These are phyloP conservation scores for Chloris gayana DNA, from an alignment of 176 grass and related monocot species.

Conservation along the genomic window DNA sequence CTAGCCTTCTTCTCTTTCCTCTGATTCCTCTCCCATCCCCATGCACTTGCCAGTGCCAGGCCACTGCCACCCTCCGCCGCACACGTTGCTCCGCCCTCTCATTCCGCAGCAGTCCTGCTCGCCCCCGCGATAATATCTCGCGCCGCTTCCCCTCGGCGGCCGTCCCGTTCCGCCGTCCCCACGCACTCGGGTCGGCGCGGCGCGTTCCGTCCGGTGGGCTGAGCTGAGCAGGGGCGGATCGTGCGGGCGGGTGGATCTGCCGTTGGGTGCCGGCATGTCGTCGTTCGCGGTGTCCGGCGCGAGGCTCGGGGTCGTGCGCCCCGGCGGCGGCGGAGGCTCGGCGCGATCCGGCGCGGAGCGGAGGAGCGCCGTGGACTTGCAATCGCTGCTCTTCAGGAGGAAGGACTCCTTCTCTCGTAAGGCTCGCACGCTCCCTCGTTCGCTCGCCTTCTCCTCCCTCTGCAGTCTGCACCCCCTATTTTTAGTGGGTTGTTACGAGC, in stretches of 20 bases:
- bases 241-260: constrained; percentile 21
- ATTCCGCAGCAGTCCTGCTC: not conserved
- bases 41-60: constrained; percentile 30
- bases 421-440: not conserved
- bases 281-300: constrained; percentile 65
- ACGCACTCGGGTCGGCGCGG: not conserved
- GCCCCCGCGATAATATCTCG: constrained; percentile 37
- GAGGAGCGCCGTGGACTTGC: constrained; percentile 45
- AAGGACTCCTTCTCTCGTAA: constrained; percentile 51
- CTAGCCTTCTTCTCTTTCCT: not conserved
- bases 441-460: not conserved
- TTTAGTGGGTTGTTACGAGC: constrained; percentile 5
- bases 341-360: constrained; percentile 47
- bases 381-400: constrained; percentile 54
- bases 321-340: constrained; percentile 15
- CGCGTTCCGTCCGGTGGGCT: not conserved
- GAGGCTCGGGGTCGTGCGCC: constrained; percentile 54
- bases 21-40: constrained; percentile 22
- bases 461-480: not conserved
- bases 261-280: constrained; percentile 22
- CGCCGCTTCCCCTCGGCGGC: not conserved
- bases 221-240: constrained; percentile 6
- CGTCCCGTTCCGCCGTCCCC: not conserved
- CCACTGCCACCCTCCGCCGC: constrained; percentile 45
- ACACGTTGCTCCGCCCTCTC: constrained; percentile 39